Evolutionary conservation across 176 grass and related monocot species (phyloP), one percentile per base, ranked within the genome.

Genomic region (Alloteropsis semialata): DNA sequence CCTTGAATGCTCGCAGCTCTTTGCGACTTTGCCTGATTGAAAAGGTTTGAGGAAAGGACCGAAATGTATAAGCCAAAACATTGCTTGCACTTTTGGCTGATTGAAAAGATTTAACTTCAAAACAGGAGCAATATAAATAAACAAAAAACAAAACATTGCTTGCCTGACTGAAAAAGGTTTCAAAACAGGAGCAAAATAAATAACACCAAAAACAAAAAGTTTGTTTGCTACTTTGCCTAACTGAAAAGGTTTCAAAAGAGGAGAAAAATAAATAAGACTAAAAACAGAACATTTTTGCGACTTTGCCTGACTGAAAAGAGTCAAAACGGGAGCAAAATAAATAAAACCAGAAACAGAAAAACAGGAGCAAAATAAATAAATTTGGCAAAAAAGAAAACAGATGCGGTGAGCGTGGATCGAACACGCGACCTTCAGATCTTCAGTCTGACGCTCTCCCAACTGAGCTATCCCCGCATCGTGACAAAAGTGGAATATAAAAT

Each of bases 381-480:
- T n/a, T n/a, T n/a, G n/a, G n/a, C n/a, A n/a, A n/a, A n/a, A n/a
- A n/a, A n/a, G n/a, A n/a, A 55, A 55, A 30, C 3, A 17, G 34
- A 0, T 10, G 86, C 78, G 86, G 90, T 89, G 90, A 89, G 66
- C 78, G 74, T 92, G 86, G 83, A 89, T 92, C 83, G 79, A 92
- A 92, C 79, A 93, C 90, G 84, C 92, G 90, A 93, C 88, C 92
- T 98, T 98, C 92, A 95, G 87, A 95, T 95, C 91, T 95, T 98
- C 91, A 95, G 92, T 93, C 92, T 98, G 92, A 98, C 90, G 87
- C 92, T 98, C 89, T 98, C 92, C 96, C 92, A 98, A 90, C 90
- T 88, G 92, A 98, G 88, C 92, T 93, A 98, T 95, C 90, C 92
- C 90, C 84, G 92, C 83, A 19, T 30, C 3, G 16, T 46, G 41